Conservation (phyloP, 2,329 filamentous ascomycete genomes). For the Incumbomyces delicatus region DNA sequence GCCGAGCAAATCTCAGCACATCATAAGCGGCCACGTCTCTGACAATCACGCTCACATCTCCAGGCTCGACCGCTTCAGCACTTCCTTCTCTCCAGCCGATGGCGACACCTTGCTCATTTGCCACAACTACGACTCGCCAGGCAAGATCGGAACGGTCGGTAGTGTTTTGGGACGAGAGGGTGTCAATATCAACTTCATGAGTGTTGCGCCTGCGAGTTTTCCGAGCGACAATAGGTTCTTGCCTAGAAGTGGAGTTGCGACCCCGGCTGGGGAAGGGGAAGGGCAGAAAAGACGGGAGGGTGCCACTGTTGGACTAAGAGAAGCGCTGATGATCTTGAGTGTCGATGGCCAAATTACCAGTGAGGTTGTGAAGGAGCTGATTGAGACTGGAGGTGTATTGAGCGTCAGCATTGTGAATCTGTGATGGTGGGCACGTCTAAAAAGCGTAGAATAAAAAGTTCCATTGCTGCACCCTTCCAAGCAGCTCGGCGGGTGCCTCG, state of each 20-base stretch:
- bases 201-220: slow-evolving; percentile 44
- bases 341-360: slow-evolving; percentile 56
- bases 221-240: slow-evolving; percentile 2
- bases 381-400: slow-evolving; percentile 42
- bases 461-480: too few species aligned
- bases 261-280: not conserved
- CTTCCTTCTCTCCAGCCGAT: slow-evolving; percentile 53
- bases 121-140: slow-evolving; percentile 70
- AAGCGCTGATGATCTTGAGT: slow-evolving; percentile 74
- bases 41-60: slow-evolving; percentile 50
- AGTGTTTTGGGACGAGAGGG: slow-evolving; percentile 57
- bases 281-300: slow-evolving; percentile 22
- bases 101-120: slow-evolving; percentile 67
- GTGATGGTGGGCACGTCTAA: too few species aligned
- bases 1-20: slow-evolving; percentile 34
- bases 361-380: slow-evolving; percentile 42
- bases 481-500: too few species aligned
- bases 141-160: slow-evolving; percentile 74
- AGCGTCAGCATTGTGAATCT: slow-evolving; percentile 44
- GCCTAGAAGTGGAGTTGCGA: slow-evolving; percentile 14
- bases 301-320: slow-evolving; percentile 25
- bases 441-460: too few species aligned
- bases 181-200: slow-evolving; percentile 76
- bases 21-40: slow-evolving; percentile 38
- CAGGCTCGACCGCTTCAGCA: slow-evolving; percentile 62